Conservation (phyloP, 495 filamentous ascomycete species). For the Chlorociboria aeruginascens region DNA sequence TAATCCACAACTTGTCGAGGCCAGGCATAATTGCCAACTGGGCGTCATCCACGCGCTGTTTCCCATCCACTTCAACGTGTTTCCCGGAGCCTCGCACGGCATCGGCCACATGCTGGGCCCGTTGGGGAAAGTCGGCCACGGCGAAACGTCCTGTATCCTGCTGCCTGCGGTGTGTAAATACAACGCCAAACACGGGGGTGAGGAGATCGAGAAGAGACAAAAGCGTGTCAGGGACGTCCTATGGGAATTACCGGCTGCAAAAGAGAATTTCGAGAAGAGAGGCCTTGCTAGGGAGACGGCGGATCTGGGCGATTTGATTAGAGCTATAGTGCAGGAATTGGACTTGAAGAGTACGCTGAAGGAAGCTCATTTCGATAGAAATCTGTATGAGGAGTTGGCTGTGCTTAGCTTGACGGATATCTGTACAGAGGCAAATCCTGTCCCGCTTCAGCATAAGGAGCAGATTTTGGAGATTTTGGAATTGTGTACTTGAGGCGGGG, state of each 20-base stretch:
- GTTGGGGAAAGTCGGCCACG: conserved; percentile 44
- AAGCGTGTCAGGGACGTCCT: neutral
- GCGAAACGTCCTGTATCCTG: conserved; percentile 51
- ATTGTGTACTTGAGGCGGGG: conserved; percentile 2
- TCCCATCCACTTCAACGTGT: conserved; percentile 14
- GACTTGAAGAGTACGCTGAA: conserved; percentile 43
- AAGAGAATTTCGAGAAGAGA: conserved; percentile 26
- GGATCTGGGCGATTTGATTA: conserved; percentile 43
- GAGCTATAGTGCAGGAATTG: conserved; percentile 39
- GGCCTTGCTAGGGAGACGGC: conserved; percentile 24
- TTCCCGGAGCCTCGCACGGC: conserved; percentile 47
- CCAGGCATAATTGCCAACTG: conserved; percentile 30
- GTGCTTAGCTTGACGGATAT: conserved; percentile 39
- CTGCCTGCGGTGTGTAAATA: conserved; percentile 49
- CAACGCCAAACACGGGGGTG: conserved; percentile 31
- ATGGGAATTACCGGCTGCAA: conserved; percentile 14
- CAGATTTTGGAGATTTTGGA: conserved; percentile 47
- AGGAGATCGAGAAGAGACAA: conserved; percentile 22
- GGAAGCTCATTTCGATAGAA: conserved; percentile 41
- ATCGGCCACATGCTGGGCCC: conserved; percentile 55
- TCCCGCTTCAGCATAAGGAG: conserved; percentile 32
- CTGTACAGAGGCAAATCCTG: conserved; percentile 37
- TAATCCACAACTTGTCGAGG: conserved; percentile 29
- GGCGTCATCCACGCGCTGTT: too few species aligned
- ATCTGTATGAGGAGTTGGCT: conserved; percentile 39